phyloP scores from a whole-genome alignment of 2,329 filamentous ascomycete species.

The Cadophora sp. region DNA sequence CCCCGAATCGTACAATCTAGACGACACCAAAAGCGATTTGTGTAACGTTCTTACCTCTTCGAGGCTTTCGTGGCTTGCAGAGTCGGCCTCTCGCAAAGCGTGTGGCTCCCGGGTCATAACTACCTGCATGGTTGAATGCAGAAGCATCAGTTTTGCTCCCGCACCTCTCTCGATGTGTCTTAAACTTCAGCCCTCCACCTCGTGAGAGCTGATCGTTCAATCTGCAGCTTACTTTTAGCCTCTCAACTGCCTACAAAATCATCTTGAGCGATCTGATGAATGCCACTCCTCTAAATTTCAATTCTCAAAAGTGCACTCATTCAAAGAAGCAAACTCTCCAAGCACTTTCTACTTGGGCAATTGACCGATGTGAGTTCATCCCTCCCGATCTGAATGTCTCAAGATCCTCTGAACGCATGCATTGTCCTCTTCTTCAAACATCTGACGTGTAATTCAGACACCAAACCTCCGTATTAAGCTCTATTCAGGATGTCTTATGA shows the following conservation, averaged over 20 bases:
- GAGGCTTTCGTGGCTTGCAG: conserved; percentile 1
- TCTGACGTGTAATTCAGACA: neutral
- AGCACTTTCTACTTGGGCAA: no score
- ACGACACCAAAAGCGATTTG: neutral
- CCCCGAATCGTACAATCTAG: no score
- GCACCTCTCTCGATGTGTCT: conserved; percentile 2
- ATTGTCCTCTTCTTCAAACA: neutral
- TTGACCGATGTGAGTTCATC: no score
- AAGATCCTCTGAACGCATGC: no score
- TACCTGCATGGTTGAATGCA: conserved; percentile 4
- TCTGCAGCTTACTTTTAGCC: conserved; percentile 14
- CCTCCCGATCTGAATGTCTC: no score
- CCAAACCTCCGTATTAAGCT: neutral
- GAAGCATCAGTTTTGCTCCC: neutral
- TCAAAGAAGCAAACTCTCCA: no score
- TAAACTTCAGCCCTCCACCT: conserved; percentile 8
- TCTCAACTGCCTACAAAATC: neutral
- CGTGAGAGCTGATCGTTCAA: neutral
- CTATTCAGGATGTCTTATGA: conserved; percentile 27
- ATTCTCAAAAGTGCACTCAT: neutral
- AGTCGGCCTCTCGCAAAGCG: conserved; percentile 7
- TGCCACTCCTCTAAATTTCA: neutral
- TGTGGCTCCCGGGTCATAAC: neutral
- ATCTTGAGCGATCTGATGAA: neutral
- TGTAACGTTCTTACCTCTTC: neutral